Conservation (phyloP, 441 rosid species). For the Croton laevigatus region DNA sequence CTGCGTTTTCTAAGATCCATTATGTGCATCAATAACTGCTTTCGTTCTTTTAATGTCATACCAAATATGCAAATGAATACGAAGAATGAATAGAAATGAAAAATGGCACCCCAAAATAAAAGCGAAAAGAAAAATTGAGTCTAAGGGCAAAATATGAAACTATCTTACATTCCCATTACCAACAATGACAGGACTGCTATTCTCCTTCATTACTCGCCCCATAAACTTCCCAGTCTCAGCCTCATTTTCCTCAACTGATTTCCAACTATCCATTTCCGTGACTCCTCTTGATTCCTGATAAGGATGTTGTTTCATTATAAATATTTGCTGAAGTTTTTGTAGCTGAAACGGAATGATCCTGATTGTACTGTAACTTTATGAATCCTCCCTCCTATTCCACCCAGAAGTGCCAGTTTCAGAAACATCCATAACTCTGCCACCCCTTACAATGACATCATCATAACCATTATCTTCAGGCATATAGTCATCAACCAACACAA, state of each 20-base stretch:
- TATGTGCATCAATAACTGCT: conserved; percentile 29
- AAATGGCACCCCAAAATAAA: conserved; percentile 12
- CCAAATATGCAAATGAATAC: conserved; percentile 19
- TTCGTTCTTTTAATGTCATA: conserved; percentile 43
- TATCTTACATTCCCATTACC: conserved; percentile 70
- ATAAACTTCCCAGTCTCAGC: conserved; percentile 33
- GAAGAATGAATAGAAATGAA: conserved; percentile 14
- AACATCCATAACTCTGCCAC: conserved; percentile 28
- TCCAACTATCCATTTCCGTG: conserved; percentile 38
- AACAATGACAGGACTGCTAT: conserved; percentile 29
- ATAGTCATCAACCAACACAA: conserved; percentile 38
- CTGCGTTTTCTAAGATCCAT: conserved; percentile 38
- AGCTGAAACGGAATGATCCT: conserved; percentile 35
- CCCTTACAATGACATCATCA: conserved; percentile 39
- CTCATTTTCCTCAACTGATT: conserved; percentile 37
- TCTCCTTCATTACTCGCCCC: conserved; percentile 37
- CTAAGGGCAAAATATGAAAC: conserved; percentile 9
- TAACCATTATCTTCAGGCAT: conserved; percentile 43
- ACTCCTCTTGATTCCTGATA: conserved; percentile 42
- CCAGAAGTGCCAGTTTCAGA: conserved; percentile 34
- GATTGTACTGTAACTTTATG: conserved; percentile 39
- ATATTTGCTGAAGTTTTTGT: conserved; percentile 39
- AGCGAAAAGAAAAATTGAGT: conserved; percentile 14
- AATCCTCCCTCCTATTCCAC: conserved; percentile 42
- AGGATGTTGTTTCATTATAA: conserved; percentile 50